A percentile compares a stretch with the other conserved stretches of the same genome.
Evolutionary conservation across 805 yeast genomes (phyloP).

Genomic region (Suhomyces sp.): DNA sequence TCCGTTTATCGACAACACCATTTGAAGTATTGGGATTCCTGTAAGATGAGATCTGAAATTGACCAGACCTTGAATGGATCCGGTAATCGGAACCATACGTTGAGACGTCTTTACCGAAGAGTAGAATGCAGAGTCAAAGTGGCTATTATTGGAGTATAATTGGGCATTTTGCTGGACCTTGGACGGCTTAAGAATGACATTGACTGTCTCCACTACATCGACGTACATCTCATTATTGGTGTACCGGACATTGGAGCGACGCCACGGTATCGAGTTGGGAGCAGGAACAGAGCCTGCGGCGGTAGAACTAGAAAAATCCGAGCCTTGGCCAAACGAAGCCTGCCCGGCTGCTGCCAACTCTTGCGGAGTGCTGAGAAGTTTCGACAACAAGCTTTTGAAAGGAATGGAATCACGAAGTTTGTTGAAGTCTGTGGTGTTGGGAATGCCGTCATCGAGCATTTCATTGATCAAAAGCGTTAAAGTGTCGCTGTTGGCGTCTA

Average conservation of each 20-base stretch:
- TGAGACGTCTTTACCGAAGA: slow-evolving; percentile 14
- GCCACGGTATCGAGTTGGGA: slow-evolving; percentile 63
- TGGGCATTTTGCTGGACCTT: slow-evolving; percentile 9
- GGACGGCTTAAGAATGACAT: slow-evolving; percentile 47
- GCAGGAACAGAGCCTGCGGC: background rate
- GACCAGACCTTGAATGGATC: slow-evolving; percentile 61
- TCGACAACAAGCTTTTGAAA: slow-evolving; percentile 51
- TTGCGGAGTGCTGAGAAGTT: slow-evolving; percentile 44
- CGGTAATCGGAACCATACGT: slow-evolving; percentile 42
- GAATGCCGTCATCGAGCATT: slow-evolving; percentile 74
- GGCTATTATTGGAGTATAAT: slow-evolving; percentile 10
- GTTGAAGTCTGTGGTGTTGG: slow-evolving; percentile 70
- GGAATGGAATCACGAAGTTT: slow-evolving; percentile 70
- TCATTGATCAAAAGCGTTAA: slow-evolving; percentile 70
- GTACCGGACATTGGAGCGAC: slow-evolving; percentile 65
- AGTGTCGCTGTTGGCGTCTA: slow-evolving; percentile 70
- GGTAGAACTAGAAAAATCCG: background rate
- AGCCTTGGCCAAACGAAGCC: background rate
- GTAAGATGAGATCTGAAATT: slow-evolving; percentile 66
- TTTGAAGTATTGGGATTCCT: slow-evolving; percentile 70
- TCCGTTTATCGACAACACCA: slow-evolving; percentile 47
- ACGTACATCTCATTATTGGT: slow-evolving; percentile 83
- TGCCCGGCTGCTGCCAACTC: slow-evolving; percentile 32
- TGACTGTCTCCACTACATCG: slow-evolving; percentile 69
- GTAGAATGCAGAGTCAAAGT: slow-evolving; percentile 24